phyloP scores from a whole-genome alignment of 129 eudicot genomes.

The Flaveria brownii region DNA sequence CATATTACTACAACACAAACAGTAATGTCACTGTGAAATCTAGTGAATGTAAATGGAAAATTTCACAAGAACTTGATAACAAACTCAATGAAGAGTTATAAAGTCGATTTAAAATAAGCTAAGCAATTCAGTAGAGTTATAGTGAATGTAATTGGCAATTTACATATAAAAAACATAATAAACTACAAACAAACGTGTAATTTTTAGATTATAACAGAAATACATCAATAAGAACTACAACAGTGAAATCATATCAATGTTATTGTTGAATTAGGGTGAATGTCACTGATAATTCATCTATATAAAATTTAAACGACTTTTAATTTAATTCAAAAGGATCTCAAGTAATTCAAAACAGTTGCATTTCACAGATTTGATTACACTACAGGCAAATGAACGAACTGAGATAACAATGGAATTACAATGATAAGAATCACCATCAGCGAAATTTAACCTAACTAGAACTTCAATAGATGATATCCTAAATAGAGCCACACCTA shows the following conservation, averaged over 20 bases:
- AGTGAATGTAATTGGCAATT: neutral
- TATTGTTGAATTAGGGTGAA: neutral
- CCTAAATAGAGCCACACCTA: constrained; percentile 13
- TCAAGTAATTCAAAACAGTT: neutral
- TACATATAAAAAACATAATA: neutral
- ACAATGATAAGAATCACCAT: constrained; percentile 9
- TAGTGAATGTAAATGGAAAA: neutral
- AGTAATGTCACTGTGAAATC: neutral
- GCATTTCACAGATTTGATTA: constrained; percentile 16
- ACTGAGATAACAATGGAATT: constrained; percentile 3
- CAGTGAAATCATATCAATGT: constrained; percentile 12
- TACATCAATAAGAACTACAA: neutral
- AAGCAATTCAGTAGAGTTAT: neutral
- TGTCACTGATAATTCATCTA: neutral
- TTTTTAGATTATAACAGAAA: constrained; percentile 17
- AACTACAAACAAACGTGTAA: constrained; percentile 6
- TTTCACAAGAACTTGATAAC: constrained; percentile 15
- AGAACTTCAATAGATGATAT: neutral
- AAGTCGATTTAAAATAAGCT: neutral
- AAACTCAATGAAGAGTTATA: neutral
- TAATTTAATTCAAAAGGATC: neutral
- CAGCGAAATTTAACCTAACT: constrained; percentile 22
- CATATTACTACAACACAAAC: constrained; percentile 2
- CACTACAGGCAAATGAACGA: neutral
- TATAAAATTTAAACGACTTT: neutral